These are phyloP conservation scores for Ailanthus altissimus DNA, from an alignment of 345 rosid genomes.

Conservation along the genomic window DNA sequence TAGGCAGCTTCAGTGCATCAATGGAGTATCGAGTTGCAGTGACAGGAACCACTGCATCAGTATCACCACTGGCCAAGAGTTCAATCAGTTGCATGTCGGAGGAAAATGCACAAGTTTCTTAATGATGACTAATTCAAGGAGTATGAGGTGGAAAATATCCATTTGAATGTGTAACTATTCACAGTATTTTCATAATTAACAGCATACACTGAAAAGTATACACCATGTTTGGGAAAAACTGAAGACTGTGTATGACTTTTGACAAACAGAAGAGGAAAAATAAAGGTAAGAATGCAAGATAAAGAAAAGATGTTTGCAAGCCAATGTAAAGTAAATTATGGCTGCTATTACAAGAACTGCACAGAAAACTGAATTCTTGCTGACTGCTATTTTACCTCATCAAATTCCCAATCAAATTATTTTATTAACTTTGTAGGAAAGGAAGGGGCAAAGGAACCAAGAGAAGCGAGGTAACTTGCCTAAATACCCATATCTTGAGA, in stretches of 20 bases:
- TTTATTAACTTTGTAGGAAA: background rate
- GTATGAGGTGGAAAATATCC: background rate
- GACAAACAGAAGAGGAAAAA: background rate
- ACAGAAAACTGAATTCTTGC: background rate
- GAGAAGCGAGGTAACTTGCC: conserved; percentile 39
- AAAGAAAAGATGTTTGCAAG: background rate
- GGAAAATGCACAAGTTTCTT: background rate
- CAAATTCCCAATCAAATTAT: background rate
- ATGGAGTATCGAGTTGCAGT: conserved; percentile 91
- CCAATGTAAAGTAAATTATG: background rate
- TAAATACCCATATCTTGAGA: conserved; percentile 81
- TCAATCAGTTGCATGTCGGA: conserved; percentile 22
- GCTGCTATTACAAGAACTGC: background rate
- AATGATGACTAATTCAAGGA: background rate
- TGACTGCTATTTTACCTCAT: background rate
- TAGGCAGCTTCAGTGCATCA: conserved; percentile 70
- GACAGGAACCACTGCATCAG: conserved; percentile 83
- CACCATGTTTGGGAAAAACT: background rate
- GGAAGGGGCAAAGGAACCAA: background rate
- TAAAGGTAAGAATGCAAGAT: background rate
- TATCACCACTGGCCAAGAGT: conserved; percentile 73
- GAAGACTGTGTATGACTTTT: background rate
- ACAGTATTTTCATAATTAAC: background rate
- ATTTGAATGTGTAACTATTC: background rate
- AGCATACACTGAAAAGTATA: background rate